Evolutionary conservation across 306 rosid genomes (phyloP).

Genomic region (Parietaria judaica): DNA sequence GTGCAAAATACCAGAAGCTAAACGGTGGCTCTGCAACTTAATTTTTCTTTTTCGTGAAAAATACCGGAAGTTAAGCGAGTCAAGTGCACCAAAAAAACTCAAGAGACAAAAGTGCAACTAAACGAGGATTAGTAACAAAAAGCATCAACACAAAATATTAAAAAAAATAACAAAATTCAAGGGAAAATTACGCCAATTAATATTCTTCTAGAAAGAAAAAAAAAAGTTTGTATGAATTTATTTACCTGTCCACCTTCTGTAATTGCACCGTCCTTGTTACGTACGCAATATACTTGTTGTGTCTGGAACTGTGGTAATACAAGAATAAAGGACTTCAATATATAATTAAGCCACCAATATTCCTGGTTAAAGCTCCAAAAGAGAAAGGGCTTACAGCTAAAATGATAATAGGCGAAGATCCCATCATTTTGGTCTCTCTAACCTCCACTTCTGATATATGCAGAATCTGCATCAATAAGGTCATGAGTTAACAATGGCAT

Average conservation of each 20-base stretch:
- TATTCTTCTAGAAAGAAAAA: neutral
- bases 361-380: neutral
- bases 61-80: no score
- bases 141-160: no score
- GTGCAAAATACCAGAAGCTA: no score
- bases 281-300: slow-evolving; percentile 83
- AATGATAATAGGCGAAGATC: slow-evolving; percentile 58
- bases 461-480: slow-evolving; percentile 51
- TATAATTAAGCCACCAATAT: neutral
- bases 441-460: slow-evolving; percentile 76
- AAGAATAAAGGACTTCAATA: slow-evolving; percentile 9
- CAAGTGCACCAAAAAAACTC: no score
- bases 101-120: no score
- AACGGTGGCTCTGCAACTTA: no score
- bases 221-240: slow-evolving; percentile 11
- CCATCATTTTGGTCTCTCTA: slow-evolving; percentile 81
- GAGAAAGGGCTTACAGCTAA: slow-evolving; percentile 36
- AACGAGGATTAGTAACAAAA: no score
- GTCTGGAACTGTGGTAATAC: slow-evolving; percentile 65
- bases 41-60: no score
- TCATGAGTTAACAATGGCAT: no score
- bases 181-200: neutral
- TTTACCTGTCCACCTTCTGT: slow-evolving; percentile 89
- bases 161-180: neutral
- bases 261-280: slow-evolving; percentile 61